These are phyloP conservation scores for Trichoderma endophyticum DNA, from an alignment of 2,329 filamentous ascomycete genomes.

Conservation along the genomic window DNA sequence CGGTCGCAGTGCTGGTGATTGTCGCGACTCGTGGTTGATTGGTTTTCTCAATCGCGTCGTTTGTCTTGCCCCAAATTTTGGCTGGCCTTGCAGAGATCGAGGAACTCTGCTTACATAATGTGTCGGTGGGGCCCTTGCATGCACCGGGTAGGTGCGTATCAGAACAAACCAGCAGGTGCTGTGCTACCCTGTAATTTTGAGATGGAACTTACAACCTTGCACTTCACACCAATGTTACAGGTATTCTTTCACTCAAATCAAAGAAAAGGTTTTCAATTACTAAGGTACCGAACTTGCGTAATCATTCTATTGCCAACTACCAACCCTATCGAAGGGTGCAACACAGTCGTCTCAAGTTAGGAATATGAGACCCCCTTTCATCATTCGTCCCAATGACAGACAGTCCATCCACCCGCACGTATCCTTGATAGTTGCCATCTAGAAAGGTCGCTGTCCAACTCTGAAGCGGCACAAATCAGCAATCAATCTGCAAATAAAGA, in stretches of 20 bases:
- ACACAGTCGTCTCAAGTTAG: not conserved
- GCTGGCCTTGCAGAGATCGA: conserved; percentile 8
- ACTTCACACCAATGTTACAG: not conserved
- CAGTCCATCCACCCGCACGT: not conserved
- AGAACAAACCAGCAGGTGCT: not conserved
- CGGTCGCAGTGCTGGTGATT: not conserved
- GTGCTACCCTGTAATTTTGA: not conserved
- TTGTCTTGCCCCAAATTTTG: conserved; percentile 21
- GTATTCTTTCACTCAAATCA: not conserved
- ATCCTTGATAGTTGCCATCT: not conserved
- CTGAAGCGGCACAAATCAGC: conserved; percentile 18
- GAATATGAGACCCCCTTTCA: not conserved
- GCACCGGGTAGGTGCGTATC: not conserved
- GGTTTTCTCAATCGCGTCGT: conserved; percentile 22
- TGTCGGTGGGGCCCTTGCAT: not conserved
- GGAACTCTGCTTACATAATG: not conserved
- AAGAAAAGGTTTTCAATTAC: not conserved
- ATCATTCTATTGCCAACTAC: not conserved
- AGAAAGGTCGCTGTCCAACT: conserved; percentile 31
- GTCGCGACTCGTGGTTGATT: conserved; percentile 21
- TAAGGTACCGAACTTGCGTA: not conserved
- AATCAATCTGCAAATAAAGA: not conserved
- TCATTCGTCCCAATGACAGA: too few relatives aligned
- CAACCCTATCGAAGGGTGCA: too few relatives aligned
- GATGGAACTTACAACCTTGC: not conserved